Conservation (phyloP, 1,284 basidiomycete species). For the Cryptococcus amylolentus region DNA sequence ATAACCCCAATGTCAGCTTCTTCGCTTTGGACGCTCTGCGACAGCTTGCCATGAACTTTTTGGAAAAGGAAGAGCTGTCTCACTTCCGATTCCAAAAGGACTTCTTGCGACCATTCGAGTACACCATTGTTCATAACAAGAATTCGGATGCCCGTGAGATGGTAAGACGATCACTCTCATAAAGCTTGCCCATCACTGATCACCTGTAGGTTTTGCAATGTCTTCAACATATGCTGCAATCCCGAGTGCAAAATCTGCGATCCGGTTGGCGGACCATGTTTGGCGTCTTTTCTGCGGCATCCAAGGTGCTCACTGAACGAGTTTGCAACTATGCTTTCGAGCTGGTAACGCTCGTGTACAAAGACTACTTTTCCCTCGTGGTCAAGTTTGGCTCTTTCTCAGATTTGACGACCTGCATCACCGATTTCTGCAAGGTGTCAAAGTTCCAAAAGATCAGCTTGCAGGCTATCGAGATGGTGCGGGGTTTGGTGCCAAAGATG, state of each 20-base stretch:
- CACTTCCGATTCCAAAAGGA: constrained; percentile 99
- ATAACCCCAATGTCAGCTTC: constrained; percentile 93
- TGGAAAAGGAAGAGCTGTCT: constrained; percentile 96
- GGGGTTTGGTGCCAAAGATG: constrained; percentile 88
- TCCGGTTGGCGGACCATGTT: constrained; percentile 99
- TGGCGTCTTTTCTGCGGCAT: constrained; percentile 93
- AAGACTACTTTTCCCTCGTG: constrained; percentile 84
- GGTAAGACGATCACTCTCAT: constrained; percentile 55
- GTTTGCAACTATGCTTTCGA: constrained; percentile 94
- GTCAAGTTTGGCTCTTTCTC: constrained; percentile 91
- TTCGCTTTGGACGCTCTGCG: constrained; percentile 97
- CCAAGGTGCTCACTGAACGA: constrained; percentile 91
- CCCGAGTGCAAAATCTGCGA: constrained; percentile 87
- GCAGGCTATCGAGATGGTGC: constrained; percentile 93
- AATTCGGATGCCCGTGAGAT: constrained; percentile 96
- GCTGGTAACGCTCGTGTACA: constrained; percentile 86
- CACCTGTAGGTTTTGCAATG: constrained; percentile 82
- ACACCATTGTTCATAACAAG: constrained; percentile 94
- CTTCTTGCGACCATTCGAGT: constrained; percentile 96
- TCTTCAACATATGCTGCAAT: constrained; percentile 98
- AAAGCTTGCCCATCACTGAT: background rate
- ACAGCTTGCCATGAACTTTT: constrained; percentile 95
- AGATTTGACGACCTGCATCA: constrained; percentile 93
- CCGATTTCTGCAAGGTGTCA: constrained; percentile 98
- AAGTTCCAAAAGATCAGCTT: constrained; percentile 98